phyloP scores from a whole-genome alignment of 805 yeast species.

The Myxozyma sirexii region DNA sequence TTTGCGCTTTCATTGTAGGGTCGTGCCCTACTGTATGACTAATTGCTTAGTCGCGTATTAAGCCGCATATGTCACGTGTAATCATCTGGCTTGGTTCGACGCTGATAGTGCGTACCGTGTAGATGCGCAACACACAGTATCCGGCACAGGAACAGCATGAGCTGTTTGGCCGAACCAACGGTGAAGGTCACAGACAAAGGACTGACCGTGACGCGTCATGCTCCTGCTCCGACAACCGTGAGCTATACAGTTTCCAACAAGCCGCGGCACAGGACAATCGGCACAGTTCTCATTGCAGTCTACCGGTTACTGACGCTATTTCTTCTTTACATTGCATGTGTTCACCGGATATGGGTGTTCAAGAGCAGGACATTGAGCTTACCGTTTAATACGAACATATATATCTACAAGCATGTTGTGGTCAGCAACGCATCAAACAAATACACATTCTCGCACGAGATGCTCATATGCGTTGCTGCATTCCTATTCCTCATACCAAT shows the following conservation, averaged over 20 bases:
- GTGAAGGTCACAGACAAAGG: constrained; percentile 2
- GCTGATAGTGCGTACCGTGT: no score
- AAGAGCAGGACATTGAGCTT: not conserved
- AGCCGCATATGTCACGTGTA: constrained; percentile 15
- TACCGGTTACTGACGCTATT: not conserved
- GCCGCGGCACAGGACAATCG: not conserved
- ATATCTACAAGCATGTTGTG: not conserved
- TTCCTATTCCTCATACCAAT: not conserved
- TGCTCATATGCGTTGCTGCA: not conserved
- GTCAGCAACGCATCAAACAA: not conserved
- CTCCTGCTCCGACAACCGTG: constrained; percentile 23
- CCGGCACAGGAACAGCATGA: not conserved
- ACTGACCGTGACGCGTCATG: constrained; percentile 11
- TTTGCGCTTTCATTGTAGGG: not conserved
- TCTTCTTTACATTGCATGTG: not conserved
- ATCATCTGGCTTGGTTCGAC: no score
- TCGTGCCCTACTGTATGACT: not conserved
- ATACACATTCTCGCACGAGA: not conserved
- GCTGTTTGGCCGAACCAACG: not conserved
- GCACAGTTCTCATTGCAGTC: not conserved
- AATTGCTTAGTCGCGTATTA: not conserved
- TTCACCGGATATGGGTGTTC: not conserved
- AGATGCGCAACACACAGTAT: no score
- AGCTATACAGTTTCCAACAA: constrained; percentile 23
- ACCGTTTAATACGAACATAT: not conserved